phyloP scores from a whole-genome alignment of 139 green algal genomes.

The Coelastrella sp. region DNA sequence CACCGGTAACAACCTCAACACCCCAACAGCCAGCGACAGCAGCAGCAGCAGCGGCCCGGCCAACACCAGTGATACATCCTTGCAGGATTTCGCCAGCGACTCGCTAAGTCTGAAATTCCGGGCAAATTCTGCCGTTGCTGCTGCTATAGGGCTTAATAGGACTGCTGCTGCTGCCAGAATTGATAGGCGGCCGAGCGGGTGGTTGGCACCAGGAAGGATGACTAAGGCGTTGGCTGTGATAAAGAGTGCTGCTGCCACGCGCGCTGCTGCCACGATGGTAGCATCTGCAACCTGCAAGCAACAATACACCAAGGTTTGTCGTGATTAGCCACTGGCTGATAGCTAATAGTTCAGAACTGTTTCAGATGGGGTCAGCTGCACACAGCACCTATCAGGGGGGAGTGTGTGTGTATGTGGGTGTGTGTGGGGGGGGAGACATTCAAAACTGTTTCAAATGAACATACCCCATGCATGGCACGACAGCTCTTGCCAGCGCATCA shows the following conservation, averaged over 20 bases:
- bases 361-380: too few relatives aligned
- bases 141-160: slow-evolving; percentile 25
- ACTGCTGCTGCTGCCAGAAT: neutral
- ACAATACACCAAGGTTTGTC: too few relatives aligned
- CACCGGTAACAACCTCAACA: slow-evolving; percentile 1
- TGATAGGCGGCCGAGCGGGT: neutral
- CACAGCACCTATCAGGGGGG: too few relatives aligned
- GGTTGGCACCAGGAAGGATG: neutral
- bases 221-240: slow-evolving; percentile 39
- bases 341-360: too few relatives aligned
- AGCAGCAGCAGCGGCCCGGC: slow-evolving; percentile 19
- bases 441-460: too few relatives aligned
- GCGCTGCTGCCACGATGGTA: slow-evolving; percentile 25
- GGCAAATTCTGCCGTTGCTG: slow-evolving; percentile 45
- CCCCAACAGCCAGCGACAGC: neutral
- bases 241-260: slow-evolving; percentile 52
- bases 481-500: too few relatives aligned
- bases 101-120: slow-evolving; percentile 65
- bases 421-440: too few relatives aligned
- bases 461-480: too few relatives aligned
- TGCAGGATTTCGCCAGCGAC: slow-evolving; percentile 39
- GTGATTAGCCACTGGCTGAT: too few relatives aligned
- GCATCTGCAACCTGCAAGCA: slow-evolving; percentile 37
- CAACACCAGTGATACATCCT: neutral
- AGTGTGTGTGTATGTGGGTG: too few relatives aligned